Evolutionary conservation across 2,329 filamentous ascomycete species (phyloP).

Genomic region (Arthroderma sp.): DNA sequence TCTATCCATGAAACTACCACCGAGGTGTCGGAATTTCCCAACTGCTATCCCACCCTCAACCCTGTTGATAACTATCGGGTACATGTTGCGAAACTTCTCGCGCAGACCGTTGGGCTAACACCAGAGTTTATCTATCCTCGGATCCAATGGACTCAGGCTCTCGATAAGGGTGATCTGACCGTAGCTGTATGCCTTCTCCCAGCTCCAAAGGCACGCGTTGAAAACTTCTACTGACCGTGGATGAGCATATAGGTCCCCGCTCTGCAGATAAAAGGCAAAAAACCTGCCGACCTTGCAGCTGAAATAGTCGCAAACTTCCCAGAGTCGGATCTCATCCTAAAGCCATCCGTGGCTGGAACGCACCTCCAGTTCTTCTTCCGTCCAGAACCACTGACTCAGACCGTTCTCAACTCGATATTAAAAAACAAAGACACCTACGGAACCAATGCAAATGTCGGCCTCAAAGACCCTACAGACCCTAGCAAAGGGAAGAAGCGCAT

Average conservation of each 20-base stretch:
- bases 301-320: constrained; percentile 46
- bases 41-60: constrained; percentile 33
- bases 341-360: constrained; percentile 42
- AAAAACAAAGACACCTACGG: constrained; percentile 46
- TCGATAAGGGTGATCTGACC: constrained; percentile 35
- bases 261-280: constrained; percentile 42
- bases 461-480: constrained; percentile 44
- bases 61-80: constrained; percentile 35
- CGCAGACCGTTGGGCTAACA: constrained; percentile 26
- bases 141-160: constrained; percentile 32
- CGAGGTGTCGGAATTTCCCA: constrained; percentile 27
- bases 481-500: constrained; percentile 45
- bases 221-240: neutral
- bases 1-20: constrained; percentile 26
- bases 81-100: constrained; percentile 32
- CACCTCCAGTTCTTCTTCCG: constrained; percentile 57
- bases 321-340: constrained; percentile 44
- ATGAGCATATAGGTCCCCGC: constrained; percentile 23
- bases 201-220: neutral
- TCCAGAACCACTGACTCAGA: constrained; percentile 40
- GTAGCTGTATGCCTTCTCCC: constrained; percentile 24
- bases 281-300: constrained; percentile 43
- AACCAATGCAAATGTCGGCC: constrained; percentile 45
- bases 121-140: constrained; percentile 27
- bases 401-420: constrained; percentile 48